Evolutionary conservation across 176 grass and related monocot species (phyloP).

Genomic region (Alopecurus myosuroides): DNA sequence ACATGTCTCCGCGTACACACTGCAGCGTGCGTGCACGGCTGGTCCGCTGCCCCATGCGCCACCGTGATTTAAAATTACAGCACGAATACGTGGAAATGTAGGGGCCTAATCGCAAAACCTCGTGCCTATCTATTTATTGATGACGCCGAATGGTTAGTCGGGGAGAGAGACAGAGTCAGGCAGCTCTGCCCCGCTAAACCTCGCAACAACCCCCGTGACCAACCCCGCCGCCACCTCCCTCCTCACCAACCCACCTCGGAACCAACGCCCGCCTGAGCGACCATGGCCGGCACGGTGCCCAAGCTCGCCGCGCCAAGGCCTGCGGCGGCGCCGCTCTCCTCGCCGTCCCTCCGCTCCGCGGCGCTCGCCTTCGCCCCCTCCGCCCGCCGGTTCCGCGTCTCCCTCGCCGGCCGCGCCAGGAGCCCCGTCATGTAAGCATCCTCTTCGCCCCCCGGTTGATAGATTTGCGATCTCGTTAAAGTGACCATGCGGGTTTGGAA

Average conservation of each 20-base stretch:
- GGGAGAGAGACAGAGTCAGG: neutral
- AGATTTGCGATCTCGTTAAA: neutral
- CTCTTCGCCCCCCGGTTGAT: neutral
- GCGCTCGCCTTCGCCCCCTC: slow-evolving; percentile 27
- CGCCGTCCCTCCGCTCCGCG: slow-evolving; percentile 10
- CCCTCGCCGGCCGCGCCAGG: slow-evolving; percentile 47
- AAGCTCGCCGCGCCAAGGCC: slow-evolving; percentile 44
- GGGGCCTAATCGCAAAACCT: neutral
- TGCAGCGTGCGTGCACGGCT: neutral
- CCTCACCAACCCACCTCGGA: slow-evolving; percentile 22
- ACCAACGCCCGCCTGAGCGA: neutral
- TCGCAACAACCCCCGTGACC: slow-evolving; percentile 36
- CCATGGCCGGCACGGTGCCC: slow-evolving; percentile 38
- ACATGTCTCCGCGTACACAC: neutral
- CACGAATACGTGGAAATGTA: accelerated
- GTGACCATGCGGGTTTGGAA: neutral
- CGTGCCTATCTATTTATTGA: slow-evolving; percentile 16
- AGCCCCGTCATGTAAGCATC: slow-evolving; percentile 35
- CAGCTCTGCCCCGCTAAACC: neutral
- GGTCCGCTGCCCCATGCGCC: neutral
- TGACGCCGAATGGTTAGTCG: neutral
- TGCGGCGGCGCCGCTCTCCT: neutral
- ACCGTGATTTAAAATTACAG: too few relatives aligned
- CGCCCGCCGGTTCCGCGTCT: slow-evolving; percentile 32
- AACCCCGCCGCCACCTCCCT: neutral